Percentiles rank a stretch among this genome's conserved stretches.
Conservation (phyloP, 2,329 filamentous ascomycete species). For the Monilinia fructigena region DNA sequence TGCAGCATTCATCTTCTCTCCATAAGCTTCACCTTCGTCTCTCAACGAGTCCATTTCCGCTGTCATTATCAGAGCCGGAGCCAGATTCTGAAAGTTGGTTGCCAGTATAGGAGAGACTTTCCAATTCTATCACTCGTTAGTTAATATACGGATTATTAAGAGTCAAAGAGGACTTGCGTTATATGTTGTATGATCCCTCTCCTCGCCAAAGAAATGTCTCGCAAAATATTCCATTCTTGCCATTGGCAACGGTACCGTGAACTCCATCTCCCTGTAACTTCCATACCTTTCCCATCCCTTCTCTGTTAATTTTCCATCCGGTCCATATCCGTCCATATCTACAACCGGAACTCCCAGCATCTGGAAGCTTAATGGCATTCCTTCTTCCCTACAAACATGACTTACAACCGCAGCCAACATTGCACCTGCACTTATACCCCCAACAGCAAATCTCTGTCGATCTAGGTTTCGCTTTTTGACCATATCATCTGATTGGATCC, state of each 20-base stretch:
- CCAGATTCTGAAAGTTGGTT: constrained; percentile 35
- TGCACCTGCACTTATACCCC: constrained; percentile 30
- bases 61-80: constrained; percentile 40
- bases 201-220: constrained; percentile 26
- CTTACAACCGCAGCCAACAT: constrained; percentile 29
- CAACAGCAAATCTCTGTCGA: constrained; percentile 27
- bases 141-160: not conserved
- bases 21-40: constrained; percentile 40
- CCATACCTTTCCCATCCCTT: constrained; percentile 24
- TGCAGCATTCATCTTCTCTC: constrained; percentile 28
- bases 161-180: constrained; percentile 3
- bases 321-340: constrained; percentile 27
- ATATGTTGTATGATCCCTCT: constrained; percentile 19
- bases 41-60: constrained; percentile 42
- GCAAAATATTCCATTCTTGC: constrained; percentile 30
- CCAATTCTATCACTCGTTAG: constrained; percentile 15
- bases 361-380: constrained; percentile 30
- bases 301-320: constrained; percentile 16
- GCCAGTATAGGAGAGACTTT: constrained; percentile 36
- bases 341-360: constrained; percentile 28
- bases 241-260: constrained; percentile 25
- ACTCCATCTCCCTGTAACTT: constrained; percentile 29
- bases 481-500: constrained; percentile 36
- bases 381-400: constrained; percentile 28
- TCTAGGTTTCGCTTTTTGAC: constrained; percentile 32